A percentile compares a stretch with the other conserved stretches of the same genome.
Conservation (phyloP, 176 grass and related monocot species). For the Musa troglodytarum region DNA sequence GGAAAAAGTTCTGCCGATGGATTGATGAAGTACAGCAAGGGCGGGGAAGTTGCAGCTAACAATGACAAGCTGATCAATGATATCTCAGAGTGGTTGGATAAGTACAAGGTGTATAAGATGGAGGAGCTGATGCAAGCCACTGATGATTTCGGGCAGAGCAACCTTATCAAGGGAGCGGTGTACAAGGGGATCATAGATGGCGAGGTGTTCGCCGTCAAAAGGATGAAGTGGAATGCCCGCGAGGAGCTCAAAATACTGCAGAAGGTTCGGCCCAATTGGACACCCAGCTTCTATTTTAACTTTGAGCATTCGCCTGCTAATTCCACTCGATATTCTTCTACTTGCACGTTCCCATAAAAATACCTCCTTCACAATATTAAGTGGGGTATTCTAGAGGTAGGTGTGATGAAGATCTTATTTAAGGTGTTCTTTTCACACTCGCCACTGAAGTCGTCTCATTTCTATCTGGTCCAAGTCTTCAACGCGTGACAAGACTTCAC, state of each 20-base stretch:
- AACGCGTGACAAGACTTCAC: too few species aligned
- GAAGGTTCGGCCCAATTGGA: slow-evolving; percentile 34
- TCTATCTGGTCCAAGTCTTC: too few species aligned
- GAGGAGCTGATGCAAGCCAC: slow-evolving; percentile 63
- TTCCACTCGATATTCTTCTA: too few species aligned
- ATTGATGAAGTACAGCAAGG: slow-evolving; percentile 3
- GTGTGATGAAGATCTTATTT: too few species aligned
- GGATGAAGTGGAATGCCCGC: slow-evolving; percentile 97
- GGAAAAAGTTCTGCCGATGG: slow-evolving; percentile 5
- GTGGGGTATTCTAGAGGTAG: too few species aligned
- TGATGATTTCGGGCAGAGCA: slow-evolving; percentile 34
- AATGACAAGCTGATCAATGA: slow-evolving; percentile 43
- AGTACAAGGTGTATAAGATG: slow-evolving; percentile 76
- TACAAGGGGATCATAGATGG: slow-evolving; percentile 73
- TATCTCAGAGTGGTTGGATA: slow-evolving; percentile 88
- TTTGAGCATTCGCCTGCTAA: too few species aligned
- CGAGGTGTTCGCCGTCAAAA: slow-evolving; percentile 78
- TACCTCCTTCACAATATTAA: too few species aligned
- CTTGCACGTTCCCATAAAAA: too few species aligned
- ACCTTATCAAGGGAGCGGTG: slow-evolving; percentile 67
- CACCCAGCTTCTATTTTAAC: too few species aligned
- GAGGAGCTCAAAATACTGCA: slow-evolving; percentile 98
- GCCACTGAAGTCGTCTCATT: too few species aligned
- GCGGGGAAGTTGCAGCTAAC: slow-evolving; percentile 10
- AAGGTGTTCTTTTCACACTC: too few species aligned